Percentiles rank a stretch among this genome's conserved stretches.
phyloP scores from a whole-genome alignment of 257 asterid species.

The Gentiana macrophylla region DNA sequence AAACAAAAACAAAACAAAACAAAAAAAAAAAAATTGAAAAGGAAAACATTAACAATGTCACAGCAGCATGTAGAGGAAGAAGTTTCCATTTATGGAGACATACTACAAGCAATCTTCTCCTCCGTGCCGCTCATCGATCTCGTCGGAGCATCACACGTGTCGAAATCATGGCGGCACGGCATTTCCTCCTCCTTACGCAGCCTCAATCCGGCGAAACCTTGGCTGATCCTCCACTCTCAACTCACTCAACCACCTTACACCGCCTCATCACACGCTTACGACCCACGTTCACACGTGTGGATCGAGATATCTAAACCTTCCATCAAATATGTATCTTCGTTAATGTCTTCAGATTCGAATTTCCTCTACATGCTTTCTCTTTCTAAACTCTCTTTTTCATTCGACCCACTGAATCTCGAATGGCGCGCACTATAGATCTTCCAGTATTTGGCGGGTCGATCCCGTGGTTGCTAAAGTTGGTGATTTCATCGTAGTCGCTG shows the following conservation, averaged over 20 bases:
- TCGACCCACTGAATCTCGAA: constrained; percentile 32
- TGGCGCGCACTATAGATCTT: constrained; percentile 47
- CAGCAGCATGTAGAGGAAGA: constrained; percentile 2
- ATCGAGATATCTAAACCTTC: neutral
- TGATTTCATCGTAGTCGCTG: no score
- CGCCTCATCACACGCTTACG: constrained; percentile 37
- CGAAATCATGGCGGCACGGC: constrained; percentile 46
- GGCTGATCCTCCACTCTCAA: constrained; percentile 11
- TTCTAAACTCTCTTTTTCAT: no score
- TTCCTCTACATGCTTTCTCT: no score
- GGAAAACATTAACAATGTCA: no score
- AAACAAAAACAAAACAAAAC: no score
- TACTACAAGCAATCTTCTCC: constrained; percentile 37
- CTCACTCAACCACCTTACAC: constrained; percentile 26
- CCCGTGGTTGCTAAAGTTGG: constrained; percentile 23
- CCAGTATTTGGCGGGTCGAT: constrained; percentile 54
- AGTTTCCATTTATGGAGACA: constrained; percentile 30
- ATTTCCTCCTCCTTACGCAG: constrained; percentile 43
- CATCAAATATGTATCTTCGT: constrained; percentile 15
- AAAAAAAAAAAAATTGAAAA: no score
- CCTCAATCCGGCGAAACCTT: constrained; percentile 39
- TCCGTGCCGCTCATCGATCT: constrained; percentile 53
- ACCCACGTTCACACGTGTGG: constrained; percentile 65
- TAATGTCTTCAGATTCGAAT: constrained; percentile 31
- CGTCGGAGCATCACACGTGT: constrained; percentile 43